Evolutionary conservation across 2,329 filamentous ascomycete genomes (phyloP).

Genomic region (Aspergillus jensenii): DNA sequence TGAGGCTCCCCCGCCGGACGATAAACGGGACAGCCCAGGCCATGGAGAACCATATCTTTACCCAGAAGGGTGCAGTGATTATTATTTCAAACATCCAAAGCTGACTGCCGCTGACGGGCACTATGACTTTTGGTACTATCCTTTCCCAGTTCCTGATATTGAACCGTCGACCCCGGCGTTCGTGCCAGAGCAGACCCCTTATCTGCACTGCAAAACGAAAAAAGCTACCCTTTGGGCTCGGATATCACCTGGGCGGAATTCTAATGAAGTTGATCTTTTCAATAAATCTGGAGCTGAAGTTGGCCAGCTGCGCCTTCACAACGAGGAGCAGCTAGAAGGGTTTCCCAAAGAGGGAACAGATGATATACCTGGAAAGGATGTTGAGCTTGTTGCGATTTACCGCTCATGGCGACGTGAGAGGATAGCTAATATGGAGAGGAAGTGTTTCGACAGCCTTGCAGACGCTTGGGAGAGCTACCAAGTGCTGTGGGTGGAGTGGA

Average conservation of each 20-base stretch:
- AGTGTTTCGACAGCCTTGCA: not conserved
- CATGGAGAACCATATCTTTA: not conserved
- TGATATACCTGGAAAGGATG: not conserved
- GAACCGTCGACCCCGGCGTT: not conserved
- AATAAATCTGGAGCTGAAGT: not conserved
- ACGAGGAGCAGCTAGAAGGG: not conserved
- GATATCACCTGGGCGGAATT: accelerated
- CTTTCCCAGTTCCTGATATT: not conserved
- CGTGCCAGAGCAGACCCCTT: not conserved
- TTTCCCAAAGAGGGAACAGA: not conserved
- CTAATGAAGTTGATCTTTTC: not conserved
- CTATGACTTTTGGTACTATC: not conserved
- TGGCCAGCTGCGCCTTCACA: not conserved
- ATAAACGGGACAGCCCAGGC: accelerated
- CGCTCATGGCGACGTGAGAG: not conserved
- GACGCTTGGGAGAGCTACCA: not conserved
- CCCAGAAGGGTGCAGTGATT: not conserved
- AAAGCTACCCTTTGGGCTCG: not conserved
- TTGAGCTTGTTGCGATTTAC: not conserved
- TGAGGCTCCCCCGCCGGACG: not conserved
- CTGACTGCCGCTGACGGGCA: not conserved
- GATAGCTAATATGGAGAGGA: not conserved
- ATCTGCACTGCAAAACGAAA: not conserved
- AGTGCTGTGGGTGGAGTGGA: not conserved
- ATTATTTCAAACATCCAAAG: not conserved